Base-by-base conservation (phyloP, 345 rosid species). In the Lumnitzera littorea region DNA sequence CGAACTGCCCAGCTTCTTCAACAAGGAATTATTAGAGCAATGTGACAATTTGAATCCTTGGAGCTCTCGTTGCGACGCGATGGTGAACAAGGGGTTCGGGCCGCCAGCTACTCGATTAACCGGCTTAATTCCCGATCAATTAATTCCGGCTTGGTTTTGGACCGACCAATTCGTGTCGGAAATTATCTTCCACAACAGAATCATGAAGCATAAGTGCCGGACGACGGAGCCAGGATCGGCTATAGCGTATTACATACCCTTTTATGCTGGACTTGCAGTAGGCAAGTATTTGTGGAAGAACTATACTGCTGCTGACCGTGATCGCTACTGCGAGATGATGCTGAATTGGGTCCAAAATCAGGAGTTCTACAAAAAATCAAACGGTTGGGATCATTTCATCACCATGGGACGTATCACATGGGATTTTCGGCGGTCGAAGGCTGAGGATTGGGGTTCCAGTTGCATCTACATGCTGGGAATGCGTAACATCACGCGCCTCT, bases 401-500 rank as follows among this genome's bases (percentile, higher is more conserved):
- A 79, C 91, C 6, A 86, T 91, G 97, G 99, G 97, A 0, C 88
- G 99, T 31, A 91, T 95, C 80, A 80, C 97, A 13, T 95, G 97
- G 99, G 99, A 95, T 76, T 95, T 95, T 63, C 83, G 99, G 1
- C 79, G 97, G 60, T 72, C 96, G 15, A 82, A 69, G 10, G 82
- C 78, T 60, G 56, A 80, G 0, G 99, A 86, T 56, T 95, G 99
- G 99, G 99, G 99, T 13, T 94, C 97, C 24, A 74, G 88, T 75
- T 94, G 96, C 62, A 71, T 94, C 58, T 76, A 91, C 82, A 54
- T 64, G 67, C 83, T 83, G 5, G 95, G 89, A 24, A 84, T 91
- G 91, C 78, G 96, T 29, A 94, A 91, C 83, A 78, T 91, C 64
- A 95, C 97, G 43, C 99, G 97, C 55, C 88, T 95, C 24, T 63